Base-by-base conservation (phyloP, 2,329 filamentous ascomycete species). In the Didymella pinodella region DNA sequence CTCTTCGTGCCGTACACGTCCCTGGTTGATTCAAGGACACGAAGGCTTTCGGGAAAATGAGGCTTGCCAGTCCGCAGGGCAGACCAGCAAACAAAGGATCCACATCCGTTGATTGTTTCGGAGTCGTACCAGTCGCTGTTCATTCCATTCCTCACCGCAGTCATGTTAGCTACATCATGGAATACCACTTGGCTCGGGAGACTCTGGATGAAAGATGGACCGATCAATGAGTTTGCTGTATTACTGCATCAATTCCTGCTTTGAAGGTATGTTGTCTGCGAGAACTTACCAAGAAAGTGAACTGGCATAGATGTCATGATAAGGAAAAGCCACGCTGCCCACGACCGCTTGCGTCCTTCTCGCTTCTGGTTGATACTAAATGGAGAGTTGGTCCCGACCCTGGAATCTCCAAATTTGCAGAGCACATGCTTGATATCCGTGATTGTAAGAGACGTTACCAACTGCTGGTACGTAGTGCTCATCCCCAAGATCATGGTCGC, bases 381-480 rank as follows among this genome's bases (percentile, higher is more conserved):
- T 0, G 73, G 73, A 12, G 67, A 72, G 48, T 74, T 73, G n/a
- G 71, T 75, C 5, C 71, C 71, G 11, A 74, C 68, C 54, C 68
- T 64, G 16, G 68, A 70, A 50, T 74, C 71, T 12, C 71, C 73
- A 45, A 65, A 73, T 43, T 71, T 73, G 40, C 63, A 60, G 0
- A 75, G 61, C 36, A 66, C 63, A 38, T 65, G 51, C 40, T 68
- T 69, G 18, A 74, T 28, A 48, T 74, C 71, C 18, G 59, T 58
- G 4, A 69, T 61, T 14, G 65, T 69, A 20, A 74, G 48, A 0
- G 69, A 66, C 2, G 72, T 74, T 11, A 74, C 56, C 14, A 74
- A 54, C 50, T 75, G 72, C 46, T 74, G 70, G 48, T 75, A 75
- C 3, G 71, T 75, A 22, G 75, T 75, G 41, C 68, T 71, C 66